Base-by-base conservation (phyloP, 495 filamentous ascomycete genomes). In the Penicillium canescens region DNA sequence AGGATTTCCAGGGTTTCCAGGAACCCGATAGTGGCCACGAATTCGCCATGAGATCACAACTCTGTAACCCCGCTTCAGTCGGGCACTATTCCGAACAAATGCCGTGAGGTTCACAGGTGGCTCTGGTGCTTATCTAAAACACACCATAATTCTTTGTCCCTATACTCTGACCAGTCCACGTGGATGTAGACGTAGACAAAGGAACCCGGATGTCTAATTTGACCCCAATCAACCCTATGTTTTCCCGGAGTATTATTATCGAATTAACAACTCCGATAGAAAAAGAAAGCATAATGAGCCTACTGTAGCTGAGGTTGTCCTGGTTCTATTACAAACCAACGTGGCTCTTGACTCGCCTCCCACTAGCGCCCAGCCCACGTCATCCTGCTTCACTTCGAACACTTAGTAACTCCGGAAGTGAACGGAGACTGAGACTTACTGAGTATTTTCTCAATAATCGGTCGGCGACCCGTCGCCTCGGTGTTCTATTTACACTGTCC, bases 21-120 rank as follows among this genome's bases (percentile, higher is more conserved):
- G 16, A 2, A 36, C 3, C 28, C 35, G 23, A 42, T 31, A 18
- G 28, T 50, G 21, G 49, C 49, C 49, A 51, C 31, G 14, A 35
- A 13, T 16, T 35, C 45, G 20, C 45, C 7, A 51, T 51, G 49
- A 51, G 31, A 51, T 51, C 49, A 51, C 18, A 51, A 13, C 24
- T 35, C 7, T 24, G 28, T 43, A 43, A 33, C 16, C 36, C 49
- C 18, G 28, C 28, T 37, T 41, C 38, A 50, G 6, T 16, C 23
- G 35, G 42, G 12, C 13, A 18, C 18, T 11, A 35, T 18, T 14
- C 23, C 48, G 48, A 40, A 13, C 16, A 42, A 28, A 12, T 51
- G 42, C 48, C 39, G 48, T n/a, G 8, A 31, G 2, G 6, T 7
- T 31, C 2, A 18, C 18, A 18, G 6, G 9, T 31, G 8, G 8